Conservation (phyloP, 495 filamentous ascomycete species). For the Penicillium argentinense region DNA sequence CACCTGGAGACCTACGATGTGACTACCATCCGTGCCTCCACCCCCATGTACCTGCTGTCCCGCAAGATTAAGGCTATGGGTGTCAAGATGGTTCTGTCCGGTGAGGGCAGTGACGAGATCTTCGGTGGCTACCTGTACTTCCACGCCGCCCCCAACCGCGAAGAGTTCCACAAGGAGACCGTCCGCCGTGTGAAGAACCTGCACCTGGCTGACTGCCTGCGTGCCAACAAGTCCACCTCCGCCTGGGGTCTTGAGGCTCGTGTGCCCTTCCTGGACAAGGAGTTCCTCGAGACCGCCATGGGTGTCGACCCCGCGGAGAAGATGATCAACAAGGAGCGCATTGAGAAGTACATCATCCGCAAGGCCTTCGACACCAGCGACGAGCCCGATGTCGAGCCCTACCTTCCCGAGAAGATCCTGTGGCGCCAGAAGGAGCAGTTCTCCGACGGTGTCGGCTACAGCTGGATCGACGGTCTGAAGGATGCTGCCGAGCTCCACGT, state of each 20-base stretch:
- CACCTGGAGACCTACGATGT: slow-evolving; percentile 98
- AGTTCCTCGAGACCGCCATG: slow-evolving; percentile 91
- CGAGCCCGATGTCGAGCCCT: slow-evolving; percentile 73
- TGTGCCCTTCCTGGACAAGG: slow-evolving; percentile 95
- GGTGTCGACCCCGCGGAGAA: slow-evolving; percentile 91
- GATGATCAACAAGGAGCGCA: slow-evolving; percentile 85
- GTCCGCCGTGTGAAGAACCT: slow-evolving; percentile 92
- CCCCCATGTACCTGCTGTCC: slow-evolving; percentile 95
- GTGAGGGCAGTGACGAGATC: slow-evolving; percentile 96
- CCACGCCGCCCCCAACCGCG: slow-evolving; percentile 86
- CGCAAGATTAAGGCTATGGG: slow-evolving; percentile 99
- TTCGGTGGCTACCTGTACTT: slow-evolving; percentile 99
- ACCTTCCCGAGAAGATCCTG: slow-evolving; percentile 91
- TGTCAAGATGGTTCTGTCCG: slow-evolving; percentile 98
- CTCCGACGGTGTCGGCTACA: slow-evolving; percentile 96
- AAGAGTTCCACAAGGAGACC: slow-evolving; percentile 90
- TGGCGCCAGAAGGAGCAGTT: slow-evolving; percentile 99
- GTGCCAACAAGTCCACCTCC: slow-evolving; percentile 98
- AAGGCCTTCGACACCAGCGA: slow-evolving; percentile 95
- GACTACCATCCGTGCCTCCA: slow-evolving; percentile 96
- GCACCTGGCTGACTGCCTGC: slow-evolving; percentile 89
- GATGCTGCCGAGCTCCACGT: slow-evolving; percentile 86
- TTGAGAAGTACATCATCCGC: slow-evolving; percentile 96
- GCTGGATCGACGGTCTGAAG: slow-evolving; percentile 97
- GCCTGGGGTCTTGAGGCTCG: slow-evolving; percentile 98